A percentile compares a stretch with the other conserved stretches of the same genome.
phyloP scores from a whole-genome alignment of 768 basidiomycete genomes.

The Harrya chromipes region DNA sequence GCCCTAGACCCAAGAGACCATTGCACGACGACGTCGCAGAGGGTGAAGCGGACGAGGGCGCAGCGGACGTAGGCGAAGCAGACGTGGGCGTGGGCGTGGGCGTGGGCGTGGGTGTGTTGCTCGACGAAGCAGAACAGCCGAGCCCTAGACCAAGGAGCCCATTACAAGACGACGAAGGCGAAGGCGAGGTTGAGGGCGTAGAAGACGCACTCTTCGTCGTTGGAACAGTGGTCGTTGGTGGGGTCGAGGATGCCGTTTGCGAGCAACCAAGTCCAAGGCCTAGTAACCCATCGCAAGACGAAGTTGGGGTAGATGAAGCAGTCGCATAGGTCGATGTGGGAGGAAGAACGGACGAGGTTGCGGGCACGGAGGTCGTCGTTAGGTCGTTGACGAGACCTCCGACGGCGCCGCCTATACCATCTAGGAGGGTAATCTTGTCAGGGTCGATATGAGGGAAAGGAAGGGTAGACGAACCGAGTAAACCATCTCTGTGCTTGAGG shows the following conservation, averaged over 20 bases:
- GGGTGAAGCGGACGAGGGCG: neutral
- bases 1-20: conserved; percentile 10
- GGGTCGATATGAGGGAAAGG: neutral
- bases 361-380: neutral
- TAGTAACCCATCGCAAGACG: conserved; percentile 21
- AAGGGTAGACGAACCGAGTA: conserved; percentile 8
- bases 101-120: conserved; percentile 1
- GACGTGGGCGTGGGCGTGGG: neutral
- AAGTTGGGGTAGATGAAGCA: neutral
- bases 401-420: conserved; percentile 1
- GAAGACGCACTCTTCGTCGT: neutral
- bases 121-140: neutral
- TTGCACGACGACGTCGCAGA: neutral
- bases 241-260: conserved; percentile 1
- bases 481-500: conserved; percentile 22
- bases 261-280: conserved; percentile 19
- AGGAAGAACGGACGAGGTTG: conserved; percentile 13
- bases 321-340: conserved; percentile 5
- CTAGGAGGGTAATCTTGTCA: conserved; percentile 2
- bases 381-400: neutral
- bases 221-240: neutral
- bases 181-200: neutral
- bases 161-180: conserved; percentile 1
- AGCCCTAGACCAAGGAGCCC: neutral
- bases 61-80: neutral